Percentiles rank a stretch among this genome's conserved stretches.
Evolutionary conservation across 176 grass and related monocot species (phyloP).

Genomic region (Puccinellia tenuiflora): DNA sequence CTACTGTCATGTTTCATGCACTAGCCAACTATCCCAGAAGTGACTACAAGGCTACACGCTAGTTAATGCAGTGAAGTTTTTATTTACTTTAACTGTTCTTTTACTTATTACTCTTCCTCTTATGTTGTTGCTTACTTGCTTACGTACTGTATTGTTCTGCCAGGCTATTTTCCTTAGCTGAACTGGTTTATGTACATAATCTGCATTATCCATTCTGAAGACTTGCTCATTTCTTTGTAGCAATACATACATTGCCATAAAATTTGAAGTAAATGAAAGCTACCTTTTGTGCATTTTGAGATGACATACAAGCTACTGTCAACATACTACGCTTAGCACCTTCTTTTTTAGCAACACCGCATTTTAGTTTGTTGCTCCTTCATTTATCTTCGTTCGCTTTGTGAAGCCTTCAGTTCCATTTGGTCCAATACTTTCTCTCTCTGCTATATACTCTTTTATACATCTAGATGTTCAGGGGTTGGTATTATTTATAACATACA

Average conservation of each 20-base stretch:
- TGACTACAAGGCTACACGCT: conserved; percentile 20
- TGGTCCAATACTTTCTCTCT: background rate
- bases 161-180: background rate
- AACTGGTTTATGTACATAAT: background rate
- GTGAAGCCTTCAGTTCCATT: background rate
- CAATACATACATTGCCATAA: background rate
- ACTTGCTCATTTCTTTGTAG: background rate
- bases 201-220: background rate
- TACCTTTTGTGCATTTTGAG: background rate
- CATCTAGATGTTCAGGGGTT: background rate
- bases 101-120: background rate
- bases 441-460: background rate
- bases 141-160: conserved; percentile 2
- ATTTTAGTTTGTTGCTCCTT: background rate
- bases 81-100: background rate
- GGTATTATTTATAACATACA: background rate
- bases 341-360: background rate
- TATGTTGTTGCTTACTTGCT: background rate
- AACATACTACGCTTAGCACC: background rate
- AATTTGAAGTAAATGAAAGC: conserved; percentile 2
- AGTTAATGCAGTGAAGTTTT: background rate
- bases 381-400: background rate
- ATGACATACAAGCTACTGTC: background rate
- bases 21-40: too few species aligned
- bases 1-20: too few species aligned